A percentile compares a stretch with the other conserved stretches of the same genome.
Evolutionary conservation across 1,139 yeast genomes (phyloP).

Genomic region (Dujonia santamariae): DNA sequence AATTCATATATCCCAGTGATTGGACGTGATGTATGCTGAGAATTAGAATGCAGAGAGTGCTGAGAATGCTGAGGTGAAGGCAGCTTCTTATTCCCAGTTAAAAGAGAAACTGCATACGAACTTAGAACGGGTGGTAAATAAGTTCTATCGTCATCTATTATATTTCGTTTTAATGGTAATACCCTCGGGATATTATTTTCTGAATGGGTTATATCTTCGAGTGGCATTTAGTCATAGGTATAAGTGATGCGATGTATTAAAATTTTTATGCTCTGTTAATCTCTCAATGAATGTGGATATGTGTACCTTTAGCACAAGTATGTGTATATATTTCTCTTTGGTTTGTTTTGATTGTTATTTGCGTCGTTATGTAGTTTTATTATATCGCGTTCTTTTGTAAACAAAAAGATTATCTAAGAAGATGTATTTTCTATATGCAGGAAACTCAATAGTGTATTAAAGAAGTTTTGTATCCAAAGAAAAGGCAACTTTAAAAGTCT

Average conservation of each 20-base stretch:
- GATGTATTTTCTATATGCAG: constrained; percentile 2
- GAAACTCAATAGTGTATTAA: too few species aligned
- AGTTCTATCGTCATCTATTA: constrained; percentile 43
- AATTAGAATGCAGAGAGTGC: constrained; percentile 4
- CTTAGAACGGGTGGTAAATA: constrained; percentile 66
- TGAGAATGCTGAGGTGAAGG: constrained; percentile 7
- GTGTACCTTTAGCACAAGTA: too few species aligned
- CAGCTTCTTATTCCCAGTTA: constrained; percentile 25
- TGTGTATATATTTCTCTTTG: not conserved
- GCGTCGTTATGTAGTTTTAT: not conserved
- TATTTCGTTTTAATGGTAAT: constrained; percentile 5
- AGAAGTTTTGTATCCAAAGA: too few species aligned
- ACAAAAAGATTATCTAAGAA: not conserved
- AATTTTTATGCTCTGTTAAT: not conserved
- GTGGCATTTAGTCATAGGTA: constrained; percentile 10
- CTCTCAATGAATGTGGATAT: too few species aligned
- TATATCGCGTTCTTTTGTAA: constrained; percentile 3
- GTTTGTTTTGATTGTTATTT: not conserved
- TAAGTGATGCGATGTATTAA: not conserved
- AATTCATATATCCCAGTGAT: constrained; percentile 33
- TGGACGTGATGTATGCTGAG: constrained; percentile 2
- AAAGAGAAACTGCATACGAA: constrained; percentile 47
- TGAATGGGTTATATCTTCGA: constrained; percentile 13
- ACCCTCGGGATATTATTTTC: constrained; percentile 7
- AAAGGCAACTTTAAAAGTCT: too few species aligned